phyloP scores from a whole-genome alignment of 1,139 yeast species.

The Candida sp. region DNA sequence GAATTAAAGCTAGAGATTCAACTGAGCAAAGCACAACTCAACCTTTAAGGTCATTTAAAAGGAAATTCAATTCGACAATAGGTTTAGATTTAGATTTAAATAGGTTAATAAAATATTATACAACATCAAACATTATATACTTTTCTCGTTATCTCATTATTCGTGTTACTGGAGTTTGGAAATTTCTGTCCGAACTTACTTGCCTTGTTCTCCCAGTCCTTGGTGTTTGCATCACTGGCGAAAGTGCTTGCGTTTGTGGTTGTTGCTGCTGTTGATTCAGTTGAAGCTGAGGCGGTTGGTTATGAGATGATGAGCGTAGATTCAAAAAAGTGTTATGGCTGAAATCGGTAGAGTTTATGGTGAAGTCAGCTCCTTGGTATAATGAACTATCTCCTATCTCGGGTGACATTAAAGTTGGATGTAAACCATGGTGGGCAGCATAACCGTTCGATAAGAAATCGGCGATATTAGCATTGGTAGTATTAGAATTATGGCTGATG shows the following conservation, averaged over 20 bases:
- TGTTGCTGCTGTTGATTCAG: slow-evolving; percentile 10
- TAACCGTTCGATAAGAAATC: slow-evolving; percentile 40
- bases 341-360: slow-evolving; percentile 25
- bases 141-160: slow-evolving; percentile 23
- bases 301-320: slow-evolving; percentile 16
- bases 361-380: slow-evolving; percentile 27
- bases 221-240: slow-evolving; percentile 30
- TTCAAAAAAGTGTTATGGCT: slow-evolving; percentile 24
- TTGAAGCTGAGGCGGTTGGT: slow-evolving; percentile 8
- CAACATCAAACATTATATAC: too few species aligned
- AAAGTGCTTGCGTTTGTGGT: slow-evolving; percentile 7
- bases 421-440: slow-evolving; percentile 10
- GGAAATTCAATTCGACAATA: background rate
- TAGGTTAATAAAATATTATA: too few species aligned
- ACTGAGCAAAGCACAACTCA: background rate
- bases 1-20: slow-evolving; percentile 15
- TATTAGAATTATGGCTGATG: background rate
- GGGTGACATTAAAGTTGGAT: slow-evolving; percentile 12
- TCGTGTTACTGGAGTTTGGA: slow-evolving; percentile 42
- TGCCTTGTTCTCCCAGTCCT: slow-evolving; percentile 36
- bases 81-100: background rate
- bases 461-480: slow-evolving; percentile 15
- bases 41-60: background rate
- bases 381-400: slow-evolving; percentile 26
- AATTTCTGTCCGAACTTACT: slow-evolving; percentile 35